These are phyloP conservation scores for Bipolaris cookei DNA, from an alignment of 2,329 filamentous ascomycete species.

Conservation along the genomic window DNA sequence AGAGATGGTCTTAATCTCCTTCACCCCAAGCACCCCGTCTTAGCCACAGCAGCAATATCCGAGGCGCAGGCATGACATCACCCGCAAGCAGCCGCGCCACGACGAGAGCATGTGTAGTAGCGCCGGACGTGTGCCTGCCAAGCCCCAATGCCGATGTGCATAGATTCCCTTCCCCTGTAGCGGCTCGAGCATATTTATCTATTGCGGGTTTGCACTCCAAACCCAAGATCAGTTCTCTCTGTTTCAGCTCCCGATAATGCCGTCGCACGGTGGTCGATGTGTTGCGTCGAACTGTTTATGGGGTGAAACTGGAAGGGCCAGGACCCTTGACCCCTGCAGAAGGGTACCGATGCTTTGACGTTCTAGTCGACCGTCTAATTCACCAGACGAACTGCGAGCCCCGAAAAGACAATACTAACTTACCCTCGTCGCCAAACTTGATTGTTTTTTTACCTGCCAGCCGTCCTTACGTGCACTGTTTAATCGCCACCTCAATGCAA, in stretches of 20 bases:
- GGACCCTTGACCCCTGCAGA: slow-evolving; percentile 21
- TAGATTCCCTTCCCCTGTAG: background rate
- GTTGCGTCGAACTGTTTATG: slow-evolving; percentile 1
- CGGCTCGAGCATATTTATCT: background rate
- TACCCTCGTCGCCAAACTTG: slow-evolving; percentile 8
- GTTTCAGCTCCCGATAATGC: background rate
- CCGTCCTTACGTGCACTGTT: slow-evolving; percentile 7
- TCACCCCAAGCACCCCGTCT: background rate
- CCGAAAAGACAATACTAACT: slow-evolving; percentile 17
- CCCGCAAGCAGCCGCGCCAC: slow-evolving; percentile 17
- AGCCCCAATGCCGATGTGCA: slow-evolving; percentile 16
- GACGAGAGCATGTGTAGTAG: slow-evolving; percentile 18
- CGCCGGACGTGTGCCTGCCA: slow-evolving; percentile 26
- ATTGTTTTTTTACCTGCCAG: slow-evolving; percentile 1
- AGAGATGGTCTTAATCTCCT: no score
- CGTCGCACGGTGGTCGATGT: background rate
- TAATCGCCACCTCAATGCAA: slow-evolving; percentile 30
- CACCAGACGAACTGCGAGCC: slow-evolving; percentile 15
- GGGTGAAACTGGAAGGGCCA: slow-evolving; percentile 21
- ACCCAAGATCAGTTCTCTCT: background rate
- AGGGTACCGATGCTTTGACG: slow-evolving; percentile 30
- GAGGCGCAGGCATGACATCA: slow-evolving; percentile 22
- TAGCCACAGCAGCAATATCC: background rate
- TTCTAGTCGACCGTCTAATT: slow-evolving; percentile 19
- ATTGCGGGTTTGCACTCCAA: background rate